phyloP scores from a whole-genome alignment of 2,329 filamentous ascomycete genomes.

The Pseudogymnoascus sp. region DNA sequence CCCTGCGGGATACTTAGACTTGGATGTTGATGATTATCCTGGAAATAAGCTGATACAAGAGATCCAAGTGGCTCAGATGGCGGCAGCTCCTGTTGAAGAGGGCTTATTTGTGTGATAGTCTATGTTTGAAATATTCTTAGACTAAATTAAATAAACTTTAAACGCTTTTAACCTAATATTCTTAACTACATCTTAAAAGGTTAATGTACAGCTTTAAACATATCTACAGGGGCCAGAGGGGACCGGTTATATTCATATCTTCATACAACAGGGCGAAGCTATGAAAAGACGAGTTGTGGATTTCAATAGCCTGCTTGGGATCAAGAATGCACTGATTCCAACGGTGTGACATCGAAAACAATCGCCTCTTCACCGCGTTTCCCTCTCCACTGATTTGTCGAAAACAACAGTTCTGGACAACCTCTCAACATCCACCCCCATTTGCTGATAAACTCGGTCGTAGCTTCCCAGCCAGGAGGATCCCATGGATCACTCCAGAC shows the following conservation, averaged over 20 bases:
- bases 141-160: neutral
- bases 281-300: neutral
- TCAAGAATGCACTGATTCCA: neutral
- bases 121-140: neutral
- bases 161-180: neutral
- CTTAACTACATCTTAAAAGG: neutral
- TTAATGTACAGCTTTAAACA: neutral
- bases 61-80: slow-evolving; percentile 23
- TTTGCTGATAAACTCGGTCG: slow-evolving; percentile 35
- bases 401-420: slow-evolving; percentile 31
- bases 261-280: neutral
- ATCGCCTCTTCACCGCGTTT: slow-evolving; percentile 6
- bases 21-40: slow-evolving; percentile 30
- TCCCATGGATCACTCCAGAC: slow-evolving; percentile 43
- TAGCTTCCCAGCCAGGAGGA: slow-evolving; percentile 39
- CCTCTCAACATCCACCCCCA: slow-evolving; percentile 35
- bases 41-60: slow-evolving; percentile 22
- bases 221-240: neutral
- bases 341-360: neutral
- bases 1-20: slow-evolving; percentile 26
- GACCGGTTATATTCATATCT: neutral
- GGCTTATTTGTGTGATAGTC: slow-evolving; percentile 18
- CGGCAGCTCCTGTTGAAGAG: slow-evolving; percentile 17
- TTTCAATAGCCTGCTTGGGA: neutral
- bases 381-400: slow-evolving; percentile 31